Evolutionary conservation across 148 eudicot genomes (phyloP).

Genomic region (Cornus florida): DNA sequence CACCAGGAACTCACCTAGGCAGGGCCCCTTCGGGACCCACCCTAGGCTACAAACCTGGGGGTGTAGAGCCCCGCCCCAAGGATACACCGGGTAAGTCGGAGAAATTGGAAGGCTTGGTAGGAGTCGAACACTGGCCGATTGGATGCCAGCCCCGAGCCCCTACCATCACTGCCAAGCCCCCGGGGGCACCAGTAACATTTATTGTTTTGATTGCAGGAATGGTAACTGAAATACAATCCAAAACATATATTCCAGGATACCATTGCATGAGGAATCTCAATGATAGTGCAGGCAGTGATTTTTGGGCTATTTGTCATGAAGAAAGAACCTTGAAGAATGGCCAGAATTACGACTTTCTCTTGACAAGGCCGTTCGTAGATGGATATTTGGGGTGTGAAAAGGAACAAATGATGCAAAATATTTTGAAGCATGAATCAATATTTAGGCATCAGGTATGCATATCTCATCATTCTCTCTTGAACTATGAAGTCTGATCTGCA

Average conservation of each 20-base stretch:
- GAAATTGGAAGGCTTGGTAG: no score
- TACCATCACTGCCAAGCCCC: no score
- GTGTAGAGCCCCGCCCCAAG: no score
- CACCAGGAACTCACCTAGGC: no score
- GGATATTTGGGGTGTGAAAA: conserved; percentile 18
- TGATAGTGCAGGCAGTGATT: conserved; percentile 15
- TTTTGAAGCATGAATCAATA: conserved; percentile 43
- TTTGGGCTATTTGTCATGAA: conserved; percentile 24
- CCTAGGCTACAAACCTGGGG: no score
- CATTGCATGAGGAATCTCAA: conserved; percentile 31
- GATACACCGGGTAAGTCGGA: no score
- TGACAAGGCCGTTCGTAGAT: conserved; percentile 10
- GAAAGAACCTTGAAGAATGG: conserved; percentile 14
- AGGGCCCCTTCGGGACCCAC: no score
- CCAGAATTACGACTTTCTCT: conserved; percentile 11
- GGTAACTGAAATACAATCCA: conserved; percentile 40
- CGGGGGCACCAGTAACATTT: not conserved
- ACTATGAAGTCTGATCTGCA: not conserved
- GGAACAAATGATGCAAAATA: conserved; percentile 36
- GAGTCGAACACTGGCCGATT: no score
- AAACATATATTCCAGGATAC: conserved; percentile 26
- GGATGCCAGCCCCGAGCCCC: no score
- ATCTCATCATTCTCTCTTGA: not conserved
- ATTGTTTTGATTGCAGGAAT: conserved; percentile 37
- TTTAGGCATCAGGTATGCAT: conserved; percentile 44